These are phyloP conservation scores for Rhodamnia argentea DNA, from an alignment of 345 rosid species.

Conservation along the genomic window DNA sequence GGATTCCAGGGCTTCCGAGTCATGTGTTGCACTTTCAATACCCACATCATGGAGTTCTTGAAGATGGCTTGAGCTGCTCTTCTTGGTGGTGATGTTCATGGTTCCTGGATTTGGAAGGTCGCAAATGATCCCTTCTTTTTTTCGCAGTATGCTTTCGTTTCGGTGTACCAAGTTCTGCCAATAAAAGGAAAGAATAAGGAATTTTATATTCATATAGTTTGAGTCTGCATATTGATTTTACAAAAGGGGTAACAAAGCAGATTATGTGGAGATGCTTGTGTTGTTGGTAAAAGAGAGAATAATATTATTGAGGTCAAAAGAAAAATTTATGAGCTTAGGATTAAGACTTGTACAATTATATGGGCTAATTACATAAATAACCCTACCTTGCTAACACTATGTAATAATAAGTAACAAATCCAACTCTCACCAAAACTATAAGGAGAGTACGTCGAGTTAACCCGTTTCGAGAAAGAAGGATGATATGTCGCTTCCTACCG, in stretches of 20 bases:
- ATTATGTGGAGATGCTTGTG: too few species aligned
- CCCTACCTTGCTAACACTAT: too few species aligned
- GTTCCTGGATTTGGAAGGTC: neutral
- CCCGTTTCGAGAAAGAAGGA: too few species aligned
- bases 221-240: neutral
- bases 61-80: constrained; percentile 25
- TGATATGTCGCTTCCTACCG: too few species aligned
- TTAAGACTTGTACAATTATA: neutral
- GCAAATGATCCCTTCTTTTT: neutral
- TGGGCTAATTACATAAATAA: too few species aligned
- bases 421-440: too few species aligned
- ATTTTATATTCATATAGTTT: neutral
- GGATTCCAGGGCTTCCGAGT: constrained; percentile 69
- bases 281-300: neutral
- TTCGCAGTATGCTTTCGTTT: neutral
- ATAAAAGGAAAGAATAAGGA: neutral
- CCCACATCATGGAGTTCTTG: constrained; percentile 62
- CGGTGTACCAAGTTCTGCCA: neutral
- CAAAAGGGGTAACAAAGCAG: neutral
- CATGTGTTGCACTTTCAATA: constrained; percentile 42
- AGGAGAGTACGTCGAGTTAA: too few species aligned
- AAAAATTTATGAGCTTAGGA: neutral
- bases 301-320: neutral
- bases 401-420: too few species aligned
- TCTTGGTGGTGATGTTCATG: neutral